These are phyloP conservation scores for Ustilago nuda DNA, from an alignment of 1,284 basidiomycete species.

Conservation along the genomic window DNA sequence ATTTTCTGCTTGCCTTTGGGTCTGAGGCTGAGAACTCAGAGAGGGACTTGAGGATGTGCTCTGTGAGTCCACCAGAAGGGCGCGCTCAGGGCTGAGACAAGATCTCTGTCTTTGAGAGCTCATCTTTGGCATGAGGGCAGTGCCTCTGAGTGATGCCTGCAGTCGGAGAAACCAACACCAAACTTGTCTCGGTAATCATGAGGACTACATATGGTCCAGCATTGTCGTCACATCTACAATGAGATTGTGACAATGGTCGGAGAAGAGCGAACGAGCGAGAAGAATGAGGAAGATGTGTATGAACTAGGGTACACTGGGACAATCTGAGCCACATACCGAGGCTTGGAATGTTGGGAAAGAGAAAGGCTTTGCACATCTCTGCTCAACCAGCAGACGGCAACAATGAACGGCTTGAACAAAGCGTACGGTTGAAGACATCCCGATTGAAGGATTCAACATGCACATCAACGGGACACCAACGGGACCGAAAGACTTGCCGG, in stretches of 20 bases:
- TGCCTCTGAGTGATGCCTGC: not conserved
- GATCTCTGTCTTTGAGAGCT: not conserved
- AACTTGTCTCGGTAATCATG: not conserved
- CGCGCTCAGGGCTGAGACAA: not conserved
- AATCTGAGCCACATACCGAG: not conserved
- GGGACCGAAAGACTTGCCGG: too few species aligned
- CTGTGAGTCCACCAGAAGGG: not conserved
- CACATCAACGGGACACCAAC: not conserved
- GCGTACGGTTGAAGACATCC: too few species aligned
- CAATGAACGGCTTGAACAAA: not conserved
- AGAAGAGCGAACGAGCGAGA: not conserved
- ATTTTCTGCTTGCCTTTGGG: not conserved
- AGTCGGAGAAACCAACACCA: not conserved
- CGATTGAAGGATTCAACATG: not conserved
- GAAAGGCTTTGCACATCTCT: not conserved
- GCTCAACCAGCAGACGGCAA: not conserved
- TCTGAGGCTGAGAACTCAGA: not conserved
- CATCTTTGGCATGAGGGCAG: not conserved
- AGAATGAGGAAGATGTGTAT: not conserved
- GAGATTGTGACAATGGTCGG: not conserved
- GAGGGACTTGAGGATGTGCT: too few species aligned
- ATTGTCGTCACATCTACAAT: not conserved
- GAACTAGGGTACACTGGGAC: not conserved
- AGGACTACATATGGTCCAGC: not conserved
- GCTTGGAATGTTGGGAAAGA: not conserved